Base-by-base conservation (phyloP, 331 rosid genomes). In the Acacia pycnantha region DNA sequence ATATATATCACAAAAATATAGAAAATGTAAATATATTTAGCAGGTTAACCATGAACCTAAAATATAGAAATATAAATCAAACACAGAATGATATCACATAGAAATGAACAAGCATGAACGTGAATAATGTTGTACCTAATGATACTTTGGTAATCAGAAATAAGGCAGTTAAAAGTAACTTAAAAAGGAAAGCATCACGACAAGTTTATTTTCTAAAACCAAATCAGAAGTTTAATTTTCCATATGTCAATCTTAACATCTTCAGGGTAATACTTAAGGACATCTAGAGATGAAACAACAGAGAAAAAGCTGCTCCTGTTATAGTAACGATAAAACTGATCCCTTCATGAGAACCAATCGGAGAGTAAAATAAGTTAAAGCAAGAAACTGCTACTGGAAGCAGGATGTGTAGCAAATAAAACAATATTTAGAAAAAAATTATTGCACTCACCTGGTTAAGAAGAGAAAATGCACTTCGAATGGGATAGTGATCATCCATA, bases 401-500 rank as follows among this genome's bases (percentile, higher is more conserved):
- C 74, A 43, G 50, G 18, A 72, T 19, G 10, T 6, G 16, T 0
- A 5, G 33, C 41, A 41, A 10, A 65, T 18, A 81, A 16, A 48
- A 46, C 2, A 83, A 70, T n/a, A 73, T 19, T 59, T 22, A 24
- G 73, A 77, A 71, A 0, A 50, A 29, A 79, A 19, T 71, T 47
- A 69, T 2, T 54, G 65, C 33, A 26, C 54, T 84, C 56, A 93
- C 98, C 98, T 95, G 87, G 78, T 88, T 93, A 66, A 95, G 92
- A 83, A 95, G 89, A 70, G 99, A 95, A 86, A 95, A 95, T 15
- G 99, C 88, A 46, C 99, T 95, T 47, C 99, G 91, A 78, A 93
- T 89, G 1, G 99, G 99, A 85, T 95, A 93, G 89, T 93, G 96
- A 81, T 95, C 99, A 77, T 95, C 99, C 99, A 95, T 95, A 79